phyloP scores from a whole-genome alignment of 371 early-diverging fungal genomes.

The Rozella allomycis region DNA sequence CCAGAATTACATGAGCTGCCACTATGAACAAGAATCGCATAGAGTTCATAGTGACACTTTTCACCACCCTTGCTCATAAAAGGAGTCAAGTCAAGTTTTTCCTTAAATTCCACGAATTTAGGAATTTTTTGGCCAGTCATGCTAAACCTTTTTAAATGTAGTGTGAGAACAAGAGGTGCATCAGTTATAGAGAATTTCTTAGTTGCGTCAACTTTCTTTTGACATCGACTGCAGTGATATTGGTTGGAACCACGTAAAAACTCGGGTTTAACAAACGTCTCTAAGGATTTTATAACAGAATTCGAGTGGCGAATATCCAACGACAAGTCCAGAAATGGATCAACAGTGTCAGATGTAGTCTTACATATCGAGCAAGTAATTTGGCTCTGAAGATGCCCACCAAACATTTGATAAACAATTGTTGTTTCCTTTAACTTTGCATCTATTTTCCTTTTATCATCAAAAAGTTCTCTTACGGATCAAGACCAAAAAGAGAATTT shows the following conservation, averaged over 20 bases:
- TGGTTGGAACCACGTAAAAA: constrained; percentile 28
- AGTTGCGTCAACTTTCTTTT: constrained; percentile 38
- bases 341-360: constrained; percentile 46
- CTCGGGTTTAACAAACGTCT: constrained; percentile 40
- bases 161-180: constrained; percentile 38
- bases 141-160: constrained; percentile 57
- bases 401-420: constrained; percentile 50
- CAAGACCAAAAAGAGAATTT: background rate
- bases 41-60: constrained; percentile 26
- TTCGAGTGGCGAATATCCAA: constrained; percentile 43
- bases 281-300: constrained; percentile 38
- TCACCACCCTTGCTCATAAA: constrained; percentile 3
- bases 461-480: background rate
- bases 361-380: constrained; percentile 49
- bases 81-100: constrained; percentile 11
- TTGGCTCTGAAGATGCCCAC: constrained; percentile 53
- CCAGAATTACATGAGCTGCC: constrained; percentile 52
- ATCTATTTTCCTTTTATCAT: constrained; percentile 12
- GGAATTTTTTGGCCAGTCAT: constrained; percentile 38
- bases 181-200: constrained; percentile 51
- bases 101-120: constrained; percentile 18
- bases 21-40: constrained; percentile 52
- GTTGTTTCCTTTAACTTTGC: constrained; percentile 47
- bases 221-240: constrained; percentile 48
- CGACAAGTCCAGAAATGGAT: constrained; percentile 51